Conservation (phyloP, 1,139 yeast species). For the Debaryomycetaceae sp. region DNA sequence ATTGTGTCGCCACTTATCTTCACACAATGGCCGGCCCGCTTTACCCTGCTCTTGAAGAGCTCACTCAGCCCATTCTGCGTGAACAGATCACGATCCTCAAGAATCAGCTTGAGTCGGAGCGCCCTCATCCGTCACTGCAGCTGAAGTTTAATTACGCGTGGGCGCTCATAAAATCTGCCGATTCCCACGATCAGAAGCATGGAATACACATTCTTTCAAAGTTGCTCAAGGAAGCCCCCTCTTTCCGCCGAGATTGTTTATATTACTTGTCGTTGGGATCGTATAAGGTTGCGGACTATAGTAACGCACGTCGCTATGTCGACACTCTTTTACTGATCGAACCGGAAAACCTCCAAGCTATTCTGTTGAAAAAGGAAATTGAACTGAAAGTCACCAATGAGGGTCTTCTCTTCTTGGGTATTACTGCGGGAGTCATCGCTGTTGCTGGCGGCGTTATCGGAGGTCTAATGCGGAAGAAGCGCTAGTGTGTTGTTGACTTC, state of each 20-base stretch:
- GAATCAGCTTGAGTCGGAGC: conserved; percentile 72
- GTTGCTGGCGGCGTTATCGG: conserved; percentile 64
- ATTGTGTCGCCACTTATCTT: no score
- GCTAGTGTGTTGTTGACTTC: conserved; percentile 6
- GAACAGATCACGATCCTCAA: conserved; percentile 68
- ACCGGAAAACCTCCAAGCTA: conserved; percentile 75
- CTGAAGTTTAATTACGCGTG: conserved; percentile 91
- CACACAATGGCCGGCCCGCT: conserved; percentile 1
- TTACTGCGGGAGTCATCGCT: conserved; percentile 78
- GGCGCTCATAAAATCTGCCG: conserved; percentile 74
- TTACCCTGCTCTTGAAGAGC: conserved; percentile 34
- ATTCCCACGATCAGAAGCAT: conserved; percentile 53
- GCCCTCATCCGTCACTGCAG: conserved; percentile 70
- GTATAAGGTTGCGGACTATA: conserved; percentile 77
- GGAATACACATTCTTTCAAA: conserved; percentile 73
- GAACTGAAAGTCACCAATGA: conserved; percentile 81
- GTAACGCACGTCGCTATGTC: conserved; percentile 77
- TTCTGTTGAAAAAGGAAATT: conserved; percentile 58
- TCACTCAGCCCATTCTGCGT: conserved; percentile 49
- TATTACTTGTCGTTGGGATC: conserved; percentile 86
- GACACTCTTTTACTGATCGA: conserved; percentile 69
- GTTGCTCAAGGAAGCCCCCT: conserved; percentile 67
- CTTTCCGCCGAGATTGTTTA: conserved; percentile 78
- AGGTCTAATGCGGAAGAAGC: conserved; percentile 36
- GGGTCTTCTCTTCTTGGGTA: conserved; percentile 79